phyloP scores from a whole-genome alignment of 208 protist genomes.

The Leishmania major region DNA sequence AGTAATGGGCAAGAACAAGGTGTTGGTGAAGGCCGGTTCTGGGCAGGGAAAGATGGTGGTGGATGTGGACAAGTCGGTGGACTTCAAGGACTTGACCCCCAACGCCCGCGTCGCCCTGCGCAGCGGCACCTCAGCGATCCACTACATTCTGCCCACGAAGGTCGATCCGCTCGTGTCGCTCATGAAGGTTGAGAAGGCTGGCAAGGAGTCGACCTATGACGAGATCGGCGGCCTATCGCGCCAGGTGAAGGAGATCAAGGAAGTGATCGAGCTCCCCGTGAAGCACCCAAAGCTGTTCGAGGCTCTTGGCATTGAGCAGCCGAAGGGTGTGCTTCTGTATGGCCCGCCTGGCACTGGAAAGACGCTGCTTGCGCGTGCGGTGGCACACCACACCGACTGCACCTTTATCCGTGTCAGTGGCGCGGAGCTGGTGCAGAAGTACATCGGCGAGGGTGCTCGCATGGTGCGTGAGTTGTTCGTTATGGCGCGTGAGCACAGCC shows the following conservation, averaged over 20 bases:
- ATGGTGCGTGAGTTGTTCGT: constrained; percentile 99
- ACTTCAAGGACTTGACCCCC: constrained; percentile 92
- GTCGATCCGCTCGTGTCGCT: constrained; percentile 99
- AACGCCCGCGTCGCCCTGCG: constrained; percentile 98
- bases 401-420: constrained; percentile 99
- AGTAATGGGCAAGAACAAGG: constrained; percentile 98
- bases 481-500: constrained; percentile 99
- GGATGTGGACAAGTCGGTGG: constrained; percentile 97
- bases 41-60: constrained; percentile 99
- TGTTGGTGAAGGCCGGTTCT: constrained; percentile 96
- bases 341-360: constrained; percentile 97
- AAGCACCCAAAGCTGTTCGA: constrained; percentile 99
- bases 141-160: constrained; percentile 99
- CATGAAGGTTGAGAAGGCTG: constrained; percentile 99
- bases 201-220: constrained; percentile 99
- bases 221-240: constrained; percentile 99
- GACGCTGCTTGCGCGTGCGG: constrained; percentile 98
- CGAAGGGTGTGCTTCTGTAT: constrained; percentile 99
- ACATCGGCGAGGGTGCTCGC: constrained; percentile 99
- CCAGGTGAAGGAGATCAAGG: constrained; percentile 97
- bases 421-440: constrained; percentile 99
- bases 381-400: constrained; percentile 99
- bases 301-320: constrained; percentile 99
- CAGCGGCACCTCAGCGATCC: constrained; percentile 96
- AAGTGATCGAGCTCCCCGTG: constrained; percentile 86